These are phyloP conservation scores for Sambucus nigra DNA, from an alignment of 129 eudicot species.

Conservation along the genomic window DNA sequence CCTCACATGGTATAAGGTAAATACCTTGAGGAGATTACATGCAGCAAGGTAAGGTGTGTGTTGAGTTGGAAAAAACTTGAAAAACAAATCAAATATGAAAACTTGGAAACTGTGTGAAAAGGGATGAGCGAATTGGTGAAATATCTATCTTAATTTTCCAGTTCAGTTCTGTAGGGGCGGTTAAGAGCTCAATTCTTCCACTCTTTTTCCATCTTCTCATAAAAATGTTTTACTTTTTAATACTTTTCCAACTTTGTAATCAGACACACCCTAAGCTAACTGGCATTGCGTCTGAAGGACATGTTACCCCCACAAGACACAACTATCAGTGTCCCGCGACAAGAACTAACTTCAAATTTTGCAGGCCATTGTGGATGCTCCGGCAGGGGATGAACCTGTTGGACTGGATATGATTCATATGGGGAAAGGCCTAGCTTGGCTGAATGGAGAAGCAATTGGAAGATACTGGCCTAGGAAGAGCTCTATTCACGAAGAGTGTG, in stretches of 20 bases:
- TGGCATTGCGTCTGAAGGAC: too few species aligned
- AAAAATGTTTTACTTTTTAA: too few species aligned
- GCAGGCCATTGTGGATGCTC: conserved; percentile 75
- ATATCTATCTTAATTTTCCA: too few species aligned
- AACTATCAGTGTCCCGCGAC: background rate
- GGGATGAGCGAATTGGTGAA: too few species aligned
- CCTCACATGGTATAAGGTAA: conserved; percentile 98
- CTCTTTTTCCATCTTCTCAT: background rate
- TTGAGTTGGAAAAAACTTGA: too few species aligned
- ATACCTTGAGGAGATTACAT: conserved; percentile 4
- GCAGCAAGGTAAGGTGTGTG: too few species aligned
- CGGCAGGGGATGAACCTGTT: conserved; percentile 76
- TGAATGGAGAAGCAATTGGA: conserved; percentile 91
- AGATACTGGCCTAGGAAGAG: conserved; percentile 90
- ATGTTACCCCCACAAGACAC: too few species aligned
- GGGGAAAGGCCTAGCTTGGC: conserved; percentile 99
- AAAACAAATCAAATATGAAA: background rate
- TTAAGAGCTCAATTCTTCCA: background rate
- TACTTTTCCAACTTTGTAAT: too few species aligned
- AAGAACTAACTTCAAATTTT: conserved; percentile 2
- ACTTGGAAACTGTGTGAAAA: too few species aligned
- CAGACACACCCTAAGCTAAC: background rate
- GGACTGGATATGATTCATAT: conserved; percentile 94
- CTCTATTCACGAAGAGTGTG: conserved; percentile 59
- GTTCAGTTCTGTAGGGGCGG: too few species aligned